Percentiles rank a stretch among this genome's conserved stretches.
Conservation (phyloP, 1,139 yeast species). For the Yamadazyma buinensis region DNA sequence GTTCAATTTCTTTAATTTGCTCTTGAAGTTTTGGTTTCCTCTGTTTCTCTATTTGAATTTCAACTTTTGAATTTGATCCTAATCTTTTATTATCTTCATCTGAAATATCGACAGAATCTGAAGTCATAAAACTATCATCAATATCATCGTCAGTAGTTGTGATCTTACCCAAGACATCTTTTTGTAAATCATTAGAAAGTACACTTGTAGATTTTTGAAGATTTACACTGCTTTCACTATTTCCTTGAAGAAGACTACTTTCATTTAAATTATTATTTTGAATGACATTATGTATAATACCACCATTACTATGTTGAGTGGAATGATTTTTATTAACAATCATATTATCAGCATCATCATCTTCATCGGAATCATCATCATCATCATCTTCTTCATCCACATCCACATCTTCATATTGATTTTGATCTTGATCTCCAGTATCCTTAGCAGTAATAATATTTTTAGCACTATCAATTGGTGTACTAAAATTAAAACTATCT, state of each 20-base stretch:
- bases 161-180: constrained; percentile 27
- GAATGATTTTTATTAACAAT: no score
- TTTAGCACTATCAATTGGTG: neutral
- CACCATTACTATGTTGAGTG: no score
- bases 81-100: constrained; percentile 6
- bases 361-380: no score
- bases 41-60: constrained; percentile 4
- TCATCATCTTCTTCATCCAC: no score
- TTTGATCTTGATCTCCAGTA: neutral
- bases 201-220: neutral
- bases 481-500: neutral
- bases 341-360: no score
- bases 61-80: constrained; percentile 7
- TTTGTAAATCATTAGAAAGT: constrained; percentile 12
- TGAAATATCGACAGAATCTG: constrained; percentile 7
- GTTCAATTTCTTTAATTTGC: neutral
- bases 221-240: no score
- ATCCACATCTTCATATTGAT: no score
- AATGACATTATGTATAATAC: no score
- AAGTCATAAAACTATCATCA: constrained; percentile 18
- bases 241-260: no score
- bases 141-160: constrained; percentile 36
- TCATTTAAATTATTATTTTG: no score
- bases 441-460: neutral
- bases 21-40: neutral